Conservation (phyloP, 805 yeast species). For the Ogataea nonfermentans region DNA sequence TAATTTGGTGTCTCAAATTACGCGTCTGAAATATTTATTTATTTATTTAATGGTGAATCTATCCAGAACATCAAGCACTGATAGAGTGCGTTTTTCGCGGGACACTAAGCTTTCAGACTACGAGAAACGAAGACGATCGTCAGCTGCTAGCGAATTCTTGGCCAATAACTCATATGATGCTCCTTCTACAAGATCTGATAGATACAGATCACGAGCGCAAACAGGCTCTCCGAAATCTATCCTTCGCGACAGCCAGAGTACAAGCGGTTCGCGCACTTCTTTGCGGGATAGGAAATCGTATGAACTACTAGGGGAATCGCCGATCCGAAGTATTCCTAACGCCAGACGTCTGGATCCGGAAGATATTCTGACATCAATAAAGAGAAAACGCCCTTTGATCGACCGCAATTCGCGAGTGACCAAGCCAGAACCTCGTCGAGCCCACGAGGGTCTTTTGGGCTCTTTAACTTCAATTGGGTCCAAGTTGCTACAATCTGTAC, state of each 20-base stretch:
- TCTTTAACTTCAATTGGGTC: conserved; percentile 32
- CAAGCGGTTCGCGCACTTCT: background rate
- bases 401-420: conserved; percentile 8
- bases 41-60: background rate
- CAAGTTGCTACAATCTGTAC: conserved; percentile 27
- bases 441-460: conserved; percentile 23
- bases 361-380: conserved; percentile 19
- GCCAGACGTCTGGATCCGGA: conserved; percentile 20
- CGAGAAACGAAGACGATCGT: conserved; percentile 18
- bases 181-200: conserved; percentile 1
- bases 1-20: conserved; percentile 6
- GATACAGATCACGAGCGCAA: conserved; percentile 4
- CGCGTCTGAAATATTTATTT: conserved; percentile 12
- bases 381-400: conserved; percentile 13
- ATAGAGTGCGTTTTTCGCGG: conserved; percentile 19
- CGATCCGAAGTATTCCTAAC: conserved; percentile 22
- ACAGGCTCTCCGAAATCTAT: conserved; percentile 17
- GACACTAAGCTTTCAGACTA: conserved; percentile 19
- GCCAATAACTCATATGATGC: conserved; percentile 3
- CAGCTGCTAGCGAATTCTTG: conserved; percentile 16
- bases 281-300: conserved; percentile 20
- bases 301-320: conserved; percentile 31
- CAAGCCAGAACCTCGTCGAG: conserved; percentile 2
- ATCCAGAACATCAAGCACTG: conserved; percentile 6
- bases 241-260: conserved; percentile 4